Conservation (phyloP, 768 basidiomycete genomes). For the Mycena albidolilacea region DNA sequence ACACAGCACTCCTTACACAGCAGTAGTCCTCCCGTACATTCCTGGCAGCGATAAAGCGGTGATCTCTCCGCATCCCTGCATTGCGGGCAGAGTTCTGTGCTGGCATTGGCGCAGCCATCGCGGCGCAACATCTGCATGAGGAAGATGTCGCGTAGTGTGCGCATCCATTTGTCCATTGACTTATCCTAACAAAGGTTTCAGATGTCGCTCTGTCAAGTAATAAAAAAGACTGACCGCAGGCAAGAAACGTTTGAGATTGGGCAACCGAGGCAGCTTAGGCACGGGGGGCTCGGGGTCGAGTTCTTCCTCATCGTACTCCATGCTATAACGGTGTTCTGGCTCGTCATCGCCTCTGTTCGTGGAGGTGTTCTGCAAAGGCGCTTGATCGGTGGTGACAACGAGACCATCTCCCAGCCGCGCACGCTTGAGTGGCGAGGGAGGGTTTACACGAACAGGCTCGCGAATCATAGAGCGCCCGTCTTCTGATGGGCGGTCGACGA, state of each 20-base stretch:
- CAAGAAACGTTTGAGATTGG: background rate
- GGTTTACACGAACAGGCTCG: no score
- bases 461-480: no score
- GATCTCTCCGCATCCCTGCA: background rate
- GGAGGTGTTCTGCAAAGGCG: no score
- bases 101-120: slow-evolving; percentile 6
- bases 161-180: background rate
- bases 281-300: background rate
- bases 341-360: no score
- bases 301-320: background rate
- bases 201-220: background rate
- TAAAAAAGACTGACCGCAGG: slow-evolving; percentile 1
- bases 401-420: no score
- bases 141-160: background rate
- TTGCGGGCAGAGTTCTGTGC: background rate
- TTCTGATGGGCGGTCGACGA: no score
- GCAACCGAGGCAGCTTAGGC: background rate
- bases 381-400: no score
- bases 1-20: background rate
- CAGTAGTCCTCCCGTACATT: background rate
- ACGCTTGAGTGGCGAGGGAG: no score
- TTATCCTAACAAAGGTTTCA: background rate
- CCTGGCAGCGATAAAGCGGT: background rate
- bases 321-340: background rate
- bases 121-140: slow-evolving; percentile 2